These are phyloP conservation scores for Teratosphaeria viscida DNA, from an alignment of 2,329 filamentous ascomycete genomes.

Conservation along the genomic window DNA sequence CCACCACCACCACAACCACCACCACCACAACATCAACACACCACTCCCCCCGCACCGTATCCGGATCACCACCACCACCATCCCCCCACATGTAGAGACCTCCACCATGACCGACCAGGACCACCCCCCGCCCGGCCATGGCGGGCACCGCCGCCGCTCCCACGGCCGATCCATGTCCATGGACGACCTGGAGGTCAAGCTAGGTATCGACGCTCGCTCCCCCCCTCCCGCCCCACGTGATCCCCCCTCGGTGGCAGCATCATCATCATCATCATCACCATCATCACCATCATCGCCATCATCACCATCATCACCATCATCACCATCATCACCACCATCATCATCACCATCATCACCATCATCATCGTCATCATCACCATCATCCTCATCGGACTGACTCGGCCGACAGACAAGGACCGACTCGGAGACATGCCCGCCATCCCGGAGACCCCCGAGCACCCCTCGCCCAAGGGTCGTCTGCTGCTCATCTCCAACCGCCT, in stretches of 20 bases:
- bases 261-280: too few relatives aligned
- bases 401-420: neutral
- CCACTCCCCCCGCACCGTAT: neutral
- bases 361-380: too few relatives aligned
- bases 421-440: slow-evolving; percentile 24
- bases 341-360: neutral
- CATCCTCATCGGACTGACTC: too few relatives aligned
- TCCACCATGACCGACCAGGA: neutral
- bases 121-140: neutral
- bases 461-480: slow-evolving; percentile 41
- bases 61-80: neutral
- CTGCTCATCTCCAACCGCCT: slow-evolving; percentile 89
- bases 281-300: too few relatives aligned
- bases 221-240: too few relatives aligned
- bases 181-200: slow-evolving; percentile 4
- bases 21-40: too few relatives aligned
- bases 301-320: too few relatives aligned
- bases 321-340: too few relatives aligned
- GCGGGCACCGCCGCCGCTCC: neutral
- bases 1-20: too few relatives aligned
- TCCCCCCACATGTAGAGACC: neutral
- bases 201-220: neutral
- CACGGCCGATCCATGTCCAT: slow-evolving; percentile 5
- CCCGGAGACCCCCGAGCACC: slow-evolving; percentile 14
- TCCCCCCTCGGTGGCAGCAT: too few relatives aligned